These are phyloP conservation scores for Penicillium griseofulvum DNA, from an alignment of 2,329 filamentous ascomycete genomes.

Conservation along the genomic window DNA sequence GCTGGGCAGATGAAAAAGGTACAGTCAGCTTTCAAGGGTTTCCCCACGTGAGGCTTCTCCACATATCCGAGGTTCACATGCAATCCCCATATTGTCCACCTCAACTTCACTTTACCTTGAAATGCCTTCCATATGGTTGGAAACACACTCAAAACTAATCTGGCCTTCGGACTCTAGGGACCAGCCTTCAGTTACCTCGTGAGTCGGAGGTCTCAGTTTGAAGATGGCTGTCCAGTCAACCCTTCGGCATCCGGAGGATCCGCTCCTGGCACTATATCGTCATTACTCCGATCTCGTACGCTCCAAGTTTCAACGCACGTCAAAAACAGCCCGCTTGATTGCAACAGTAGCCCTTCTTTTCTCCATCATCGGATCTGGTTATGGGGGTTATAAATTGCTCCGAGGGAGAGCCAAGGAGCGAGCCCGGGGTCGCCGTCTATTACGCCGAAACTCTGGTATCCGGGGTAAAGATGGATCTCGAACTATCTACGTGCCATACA, in stretches of 20 bases:
- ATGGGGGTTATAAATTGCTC: slow-evolving; percentile 78
- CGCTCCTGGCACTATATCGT: slow-evolving; percentile 60
- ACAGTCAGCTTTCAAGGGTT: slow-evolving; percentile 11
- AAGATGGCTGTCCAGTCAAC: slow-evolving; percentile 86
- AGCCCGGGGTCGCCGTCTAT: slow-evolving; percentile 75
- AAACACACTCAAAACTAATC: neutral
- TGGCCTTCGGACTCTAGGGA: slow-evolving; percentile 1
- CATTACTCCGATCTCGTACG: slow-evolving; percentile 51
- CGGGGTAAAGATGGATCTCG: slow-evolving; percentile 91
- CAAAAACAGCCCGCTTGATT: slow-evolving; percentile 69
- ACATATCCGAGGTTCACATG: slow-evolving; percentile 29
- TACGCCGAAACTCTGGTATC: slow-evolving; percentile 88
- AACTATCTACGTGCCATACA: slow-evolving; percentile 93
- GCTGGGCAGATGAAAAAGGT: neutral
- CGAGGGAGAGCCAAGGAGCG: slow-evolving; percentile 70
- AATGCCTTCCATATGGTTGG: slow-evolving; percentile 1
- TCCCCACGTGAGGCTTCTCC: slow-evolving; percentile 22
- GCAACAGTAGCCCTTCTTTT: slow-evolving; percentile 72
- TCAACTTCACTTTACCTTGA: slow-evolving; percentile 2
- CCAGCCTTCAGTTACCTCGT: neutral
- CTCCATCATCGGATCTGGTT: slow-evolving; percentile 74
- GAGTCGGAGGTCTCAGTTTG: slow-evolving; percentile 6
- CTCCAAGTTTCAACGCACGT: slow-evolving; percentile 59
- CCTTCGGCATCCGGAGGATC: slow-evolving; percentile 65
- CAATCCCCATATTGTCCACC: slow-evolving; percentile 9